A percentile compares a stretch with the other conserved stretches of the same genome.
phyloP scores from a whole-genome alignment of 805 yeast genomes.

The Candida nonsorbophila region DNA sequence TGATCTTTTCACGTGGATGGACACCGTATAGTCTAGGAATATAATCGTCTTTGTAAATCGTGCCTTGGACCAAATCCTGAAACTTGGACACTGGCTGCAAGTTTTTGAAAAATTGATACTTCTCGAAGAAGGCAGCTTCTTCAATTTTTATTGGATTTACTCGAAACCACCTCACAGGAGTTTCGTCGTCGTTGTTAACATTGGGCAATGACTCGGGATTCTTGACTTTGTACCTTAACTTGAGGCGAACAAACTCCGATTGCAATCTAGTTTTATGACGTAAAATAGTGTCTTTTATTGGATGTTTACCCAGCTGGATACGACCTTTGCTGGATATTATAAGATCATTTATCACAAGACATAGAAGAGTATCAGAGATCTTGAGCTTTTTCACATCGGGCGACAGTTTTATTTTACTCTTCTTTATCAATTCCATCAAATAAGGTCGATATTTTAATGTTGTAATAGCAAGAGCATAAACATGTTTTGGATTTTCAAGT shows the following conservation, averaged over 20 bases:
- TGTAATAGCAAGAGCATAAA: constrained; percentile 78
- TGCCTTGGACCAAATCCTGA: constrained; percentile 38
- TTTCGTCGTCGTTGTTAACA: constrained; percentile 40
- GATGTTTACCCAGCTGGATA: constrained; percentile 84
- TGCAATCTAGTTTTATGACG: constrained; percentile 74
- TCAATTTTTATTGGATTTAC: constrained; percentile 58
- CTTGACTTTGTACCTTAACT: constrained; percentile 64
- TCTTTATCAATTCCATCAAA: constrained; percentile 56
- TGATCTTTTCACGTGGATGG: constrained; percentile 67
- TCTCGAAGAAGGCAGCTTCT: constrained; percentile 30
- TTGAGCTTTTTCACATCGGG: constrained; percentile 41
- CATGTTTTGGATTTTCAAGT: constrained; percentile 60
- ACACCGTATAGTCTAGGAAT: constrained; percentile 79
- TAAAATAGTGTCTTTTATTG: constrained; percentile 75
- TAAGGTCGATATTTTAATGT: constrained; percentile 68
- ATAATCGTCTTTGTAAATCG: constrained; percentile 65
- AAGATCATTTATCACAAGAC: constrained; percentile 76
- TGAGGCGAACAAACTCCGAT: constrained; percentile 76
- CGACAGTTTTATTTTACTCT: constrained; percentile 55
- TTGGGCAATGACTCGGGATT: constrained; percentile 43
- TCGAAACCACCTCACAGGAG: constrained; percentile 80
- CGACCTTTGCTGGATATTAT: constrained; percentile 71
- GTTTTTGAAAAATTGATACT: constrained; percentile 31
- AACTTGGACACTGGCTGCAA: constrained; percentile 43
- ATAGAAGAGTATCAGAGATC: constrained; percentile 48